Evolutionary conservation across 345 rosid genomes (phyloP).

Genomic region (Mallotus nudiflorus): DNA sequence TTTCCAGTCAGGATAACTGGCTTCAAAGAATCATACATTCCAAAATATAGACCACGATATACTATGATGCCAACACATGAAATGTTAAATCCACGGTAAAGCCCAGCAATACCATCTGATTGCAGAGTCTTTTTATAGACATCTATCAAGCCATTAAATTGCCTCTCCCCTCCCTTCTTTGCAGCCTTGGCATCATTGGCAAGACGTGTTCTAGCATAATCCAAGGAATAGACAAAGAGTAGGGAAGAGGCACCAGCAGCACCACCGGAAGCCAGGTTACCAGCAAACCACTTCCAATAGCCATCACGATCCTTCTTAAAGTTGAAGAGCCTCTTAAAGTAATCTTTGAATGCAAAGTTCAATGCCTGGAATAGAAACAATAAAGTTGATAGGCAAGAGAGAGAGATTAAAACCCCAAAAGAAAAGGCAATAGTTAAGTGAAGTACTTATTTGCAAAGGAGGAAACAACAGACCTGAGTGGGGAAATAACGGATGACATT

Average conservation of each 20-base stretch:
- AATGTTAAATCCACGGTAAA: slow-evolving; percentile 38
- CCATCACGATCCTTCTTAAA: slow-evolving; percentile 28
- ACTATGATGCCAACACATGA: slow-evolving; percentile 32
- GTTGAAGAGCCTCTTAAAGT: slow-evolving; percentile 31
- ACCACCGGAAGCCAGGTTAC: slow-evolving; percentile 27
- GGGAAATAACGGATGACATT: slow-evolving; percentile 39
- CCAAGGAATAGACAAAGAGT: slow-evolving; percentile 24
- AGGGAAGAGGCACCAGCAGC: slow-evolving; percentile 33
- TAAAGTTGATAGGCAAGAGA: background rate
- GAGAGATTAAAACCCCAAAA: background rate
- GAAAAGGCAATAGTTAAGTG: background rate
- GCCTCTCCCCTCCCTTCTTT: slow-evolving; percentile 26
- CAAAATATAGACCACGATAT: slow-evolving; percentile 32
- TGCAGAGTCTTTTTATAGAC: slow-evolving; percentile 30
- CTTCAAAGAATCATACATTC: slow-evolving; percentile 39
- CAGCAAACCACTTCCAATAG: slow-evolving; percentile 34
- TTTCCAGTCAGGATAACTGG: slow-evolving; percentile 37
- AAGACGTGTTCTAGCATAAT: slow-evolving; percentile 29
- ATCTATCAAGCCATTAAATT: slow-evolving; percentile 30
- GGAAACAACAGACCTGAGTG: slow-evolving; percentile 22
- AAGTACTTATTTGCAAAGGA: background rate
- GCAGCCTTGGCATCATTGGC: slow-evolving; percentile 24
- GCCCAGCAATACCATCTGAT: slow-evolving; percentile 30
- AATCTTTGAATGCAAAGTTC: slow-evolving; percentile 29
- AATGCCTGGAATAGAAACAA: slow-evolving; percentile 22